Percentiles rank a stretch among this genome's conserved stretches.
These are phyloP conservation scores for Myriangium duriaei DNA, from an alignment of 2,329 filamentous ascomycete genomes.

Conservation along the genomic window DNA sequence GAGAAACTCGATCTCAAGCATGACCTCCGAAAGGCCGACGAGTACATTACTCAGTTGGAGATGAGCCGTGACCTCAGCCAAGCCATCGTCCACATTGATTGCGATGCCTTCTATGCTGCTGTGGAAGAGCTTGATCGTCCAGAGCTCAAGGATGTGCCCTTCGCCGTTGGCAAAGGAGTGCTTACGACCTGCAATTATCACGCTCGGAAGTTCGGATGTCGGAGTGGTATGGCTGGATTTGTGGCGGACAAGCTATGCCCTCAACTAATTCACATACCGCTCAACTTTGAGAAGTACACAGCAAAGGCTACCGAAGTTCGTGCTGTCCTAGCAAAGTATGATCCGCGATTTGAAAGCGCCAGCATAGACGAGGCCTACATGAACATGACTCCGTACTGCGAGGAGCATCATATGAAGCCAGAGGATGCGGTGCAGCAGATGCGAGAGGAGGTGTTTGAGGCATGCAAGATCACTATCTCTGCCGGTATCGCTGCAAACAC, in stretches of 20 bases:
- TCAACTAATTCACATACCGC: constrained; percentile 64
- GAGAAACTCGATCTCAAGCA: constrained; percentile 62
- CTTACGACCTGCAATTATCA: constrained; percentile 73
- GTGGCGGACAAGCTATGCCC: constrained; percentile 92
- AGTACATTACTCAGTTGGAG: constrained; percentile 70
- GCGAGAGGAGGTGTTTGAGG: constrained; percentile 61
- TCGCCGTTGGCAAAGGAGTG: constrained; percentile 72
- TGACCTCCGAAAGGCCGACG: constrained; percentile 66
- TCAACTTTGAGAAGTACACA: constrained; percentile 83
- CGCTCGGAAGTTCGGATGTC: constrained; percentile 77
- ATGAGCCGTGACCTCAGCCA: constrained; percentile 68
- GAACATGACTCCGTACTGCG: constrained; percentile 79
- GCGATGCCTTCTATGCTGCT: constrained; percentile 93
- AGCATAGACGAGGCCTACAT: constrained; percentile 95
- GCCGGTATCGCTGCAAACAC: constrained; percentile 91
- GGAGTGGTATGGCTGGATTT: constrained; percentile 92
- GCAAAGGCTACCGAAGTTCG: constrained; percentile 83
- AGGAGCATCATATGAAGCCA: constrained; percentile 52
- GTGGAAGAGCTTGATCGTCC: constrained; percentile 68
- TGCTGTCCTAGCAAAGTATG: constrained; percentile 71
- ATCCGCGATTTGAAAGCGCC: constrained; percentile 80
- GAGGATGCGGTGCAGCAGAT: constrained; percentile 66
- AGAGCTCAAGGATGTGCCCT: constrained; percentile 73
- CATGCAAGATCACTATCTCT: constrained; percentile 75
- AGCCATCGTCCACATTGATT: constrained; percentile 81